A percentile compares a stretch with the other conserved stretches of the same genome.
Conservation (phyloP, 192 early-diverging fungal species). For the Borealophlyctis nickersoniae region DNA sequence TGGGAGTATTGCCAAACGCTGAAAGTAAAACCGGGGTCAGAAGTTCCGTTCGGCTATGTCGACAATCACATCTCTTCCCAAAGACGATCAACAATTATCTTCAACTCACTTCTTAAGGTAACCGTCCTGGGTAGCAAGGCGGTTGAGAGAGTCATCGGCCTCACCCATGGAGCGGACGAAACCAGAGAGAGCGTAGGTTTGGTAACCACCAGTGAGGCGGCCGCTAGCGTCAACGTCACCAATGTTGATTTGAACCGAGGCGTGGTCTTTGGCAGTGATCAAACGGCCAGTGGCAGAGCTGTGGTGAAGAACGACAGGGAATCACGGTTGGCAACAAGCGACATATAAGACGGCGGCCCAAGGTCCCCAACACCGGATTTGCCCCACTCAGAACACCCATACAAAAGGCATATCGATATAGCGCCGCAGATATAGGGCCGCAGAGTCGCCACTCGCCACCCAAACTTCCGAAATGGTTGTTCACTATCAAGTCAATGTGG, state of each 20-base stretch:
- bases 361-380: conserved; percentile 43
- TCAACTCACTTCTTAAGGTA: conserved; percentile 58
- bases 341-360: not conserved
- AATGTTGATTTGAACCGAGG: conserved; percentile 96
- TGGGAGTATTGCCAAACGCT: conserved; percentile 42
- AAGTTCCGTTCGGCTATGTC: not conserved
- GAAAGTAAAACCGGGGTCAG: conserved; percentile 4
- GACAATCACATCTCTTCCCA: conserved; percentile 7
- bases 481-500: too few relatives aligned
- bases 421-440: too few relatives aligned
- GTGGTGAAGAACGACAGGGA: not conserved
- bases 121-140: conserved; percentile 72
- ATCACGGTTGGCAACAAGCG: not conserved
- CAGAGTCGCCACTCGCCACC: too few relatives aligned
- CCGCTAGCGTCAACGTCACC: conserved; percentile 88
- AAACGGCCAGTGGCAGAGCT: conserved; percentile 98
- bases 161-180: conserved; percentile 86
- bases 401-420: too few relatives aligned
- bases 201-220: conserved; percentile 65
- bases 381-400: too few relatives aligned
- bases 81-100: not conserved
- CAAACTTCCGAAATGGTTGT: too few relatives aligned
- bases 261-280: conserved; percentile 98
- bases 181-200: conserved; percentile 90
- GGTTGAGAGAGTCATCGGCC: conserved; percentile 96